Base-by-base conservation (phyloP, 352 stramenopile genomes). In the Phytophthora syringae region DNA sequence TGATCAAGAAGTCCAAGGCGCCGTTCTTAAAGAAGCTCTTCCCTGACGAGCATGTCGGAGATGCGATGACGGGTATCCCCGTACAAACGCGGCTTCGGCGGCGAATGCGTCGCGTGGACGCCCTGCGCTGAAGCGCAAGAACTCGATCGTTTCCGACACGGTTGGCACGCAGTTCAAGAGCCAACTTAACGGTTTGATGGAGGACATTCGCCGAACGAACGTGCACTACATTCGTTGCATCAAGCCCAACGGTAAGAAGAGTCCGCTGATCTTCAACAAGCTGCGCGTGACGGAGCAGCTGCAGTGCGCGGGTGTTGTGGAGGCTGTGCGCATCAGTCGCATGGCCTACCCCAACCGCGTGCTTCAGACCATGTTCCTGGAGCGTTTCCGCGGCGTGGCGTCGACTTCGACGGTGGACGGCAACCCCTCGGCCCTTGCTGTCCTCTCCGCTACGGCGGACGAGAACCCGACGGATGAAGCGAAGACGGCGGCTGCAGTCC, bases 181-280 rank as follows among this genome's bases (percentile, higher is more conserved):
- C 48, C 96, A 99, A 67, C 79, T 99, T 6, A 90, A 93, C 32
- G 81, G 88, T 9, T 78, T 99, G 18, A 95, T 99, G 58, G 89
- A 96, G 37, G 96, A 98, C 60, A 94, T 99, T 60, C 92, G 97
- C 51, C 87, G 84, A 36, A 99, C 96, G 2, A 92, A 98, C 58
- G 95, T 98, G 22, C 97, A 99, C 72, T 99, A 99, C 80, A 97
- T 99, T 64, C 89, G 97, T 30, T 99, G 98, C 76, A 97, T 99
- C 65, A 99, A 99, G 79, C 97, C 98, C 0, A 99, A 99, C 73
- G 90, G 97, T 68, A 87, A 97, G 39, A 98, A 99, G 71, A 98
- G 97, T 55, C 55, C 86, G 42, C 27, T 71, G 13, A 52, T 89
- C 13, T 95, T 99, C 67, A 95, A 94, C 66, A 88, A 98, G 59